phyloP scores from a whole-genome alignment of 345 rosid genomes.

The Eucalyptus leucophloia region DNA sequence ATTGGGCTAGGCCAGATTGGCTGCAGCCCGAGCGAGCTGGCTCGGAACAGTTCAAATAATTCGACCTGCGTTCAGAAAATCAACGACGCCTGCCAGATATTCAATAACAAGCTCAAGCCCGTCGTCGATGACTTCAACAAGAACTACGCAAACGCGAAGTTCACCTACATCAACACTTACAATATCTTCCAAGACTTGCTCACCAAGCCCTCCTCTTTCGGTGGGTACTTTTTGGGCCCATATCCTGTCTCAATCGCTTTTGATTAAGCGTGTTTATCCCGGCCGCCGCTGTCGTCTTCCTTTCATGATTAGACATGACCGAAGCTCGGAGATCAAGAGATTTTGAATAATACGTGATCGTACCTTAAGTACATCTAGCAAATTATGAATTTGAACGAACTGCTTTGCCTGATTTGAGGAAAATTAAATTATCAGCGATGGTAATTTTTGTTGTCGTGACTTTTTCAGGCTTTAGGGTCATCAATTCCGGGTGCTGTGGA shows the following conservation, averaged over 20 bases:
- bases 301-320: neutral
- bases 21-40: slow-evolving; percentile 74
- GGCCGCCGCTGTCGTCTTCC: neutral
- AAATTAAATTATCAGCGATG: neutral
- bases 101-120: slow-evolving; percentile 55
- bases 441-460: neutral
- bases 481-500: slow-evolving; percentile 63
- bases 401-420: neutral
- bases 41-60: slow-evolving; percentile 55
- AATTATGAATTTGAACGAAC: neutral
- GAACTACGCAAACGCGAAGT: slow-evolving; percentile 36
- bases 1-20: slow-evolving; percentile 80
- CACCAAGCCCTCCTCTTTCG: slow-evolving; percentile 32
- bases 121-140: slow-evolving; percentile 59
- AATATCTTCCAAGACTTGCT: slow-evolving; percentile 64
- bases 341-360: neutral
- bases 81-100: slow-evolving; percentile 55
- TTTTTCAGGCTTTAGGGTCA: slow-evolving; percentile 37
- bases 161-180: slow-evolving; percentile 56
- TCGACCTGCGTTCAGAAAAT: slow-evolving; percentile 46
- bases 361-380: neutral
- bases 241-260: neutral
- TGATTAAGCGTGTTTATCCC: neutral
- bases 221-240: neutral
- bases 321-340: neutral